phyloP scores from a whole-genome alignment of 2,329 filamentous ascomycete species.

The Aspergillus pseudoterreus region DNA sequence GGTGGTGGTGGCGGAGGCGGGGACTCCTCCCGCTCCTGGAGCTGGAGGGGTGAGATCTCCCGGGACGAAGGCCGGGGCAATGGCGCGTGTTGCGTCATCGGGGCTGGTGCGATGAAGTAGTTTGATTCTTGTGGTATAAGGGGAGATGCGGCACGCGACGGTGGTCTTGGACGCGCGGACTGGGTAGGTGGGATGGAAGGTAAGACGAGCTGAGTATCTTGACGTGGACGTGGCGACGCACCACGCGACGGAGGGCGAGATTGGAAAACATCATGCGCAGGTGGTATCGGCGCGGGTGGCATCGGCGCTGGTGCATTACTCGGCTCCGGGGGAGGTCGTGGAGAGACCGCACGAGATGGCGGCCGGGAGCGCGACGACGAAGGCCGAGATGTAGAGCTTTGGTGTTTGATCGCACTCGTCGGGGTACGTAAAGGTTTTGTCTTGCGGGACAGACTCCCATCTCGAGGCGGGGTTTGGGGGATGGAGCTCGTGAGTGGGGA shows the following conservation, averaged over 20 bases:
- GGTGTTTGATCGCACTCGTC: slow-evolving; percentile 36
- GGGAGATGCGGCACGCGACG: slow-evolving; percentile 14
- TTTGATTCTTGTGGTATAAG: slow-evolving; percentile 8
- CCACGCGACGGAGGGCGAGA: slow-evolving; percentile 25
- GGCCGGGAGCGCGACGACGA: slow-evolving; percentile 10
- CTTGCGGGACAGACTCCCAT: slow-evolving; percentile 29
- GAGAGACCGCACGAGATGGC: slow-evolving; percentile 10
- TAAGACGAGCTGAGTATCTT: slow-evolving; percentile 13
- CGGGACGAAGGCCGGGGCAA: slow-evolving; percentile 15
- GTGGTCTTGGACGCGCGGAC: slow-evolving; percentile 3
- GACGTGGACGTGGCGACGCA: slow-evolving; percentile 16
- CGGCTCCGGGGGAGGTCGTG: slow-evolving; percentile 3
- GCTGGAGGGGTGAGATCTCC: slow-evolving; percentile 28
- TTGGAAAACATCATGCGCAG: slow-evolving; percentile 10
- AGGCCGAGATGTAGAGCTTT: slow-evolving; percentile 32
- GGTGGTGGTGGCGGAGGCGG: slow-evolving; percentile 83
- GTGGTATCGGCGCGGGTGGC: neutral
- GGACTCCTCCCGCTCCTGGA: slow-evolving; percentile 60
- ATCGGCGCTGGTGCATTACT: neutral
- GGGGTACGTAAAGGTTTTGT: slow-evolving; percentile 34
- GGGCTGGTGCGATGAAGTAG: slow-evolving; percentile 8
- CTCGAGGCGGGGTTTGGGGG: slow-evolving; percentile 34
- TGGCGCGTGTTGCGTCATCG: slow-evolving; percentile 10
- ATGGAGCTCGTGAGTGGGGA: slow-evolving; percentile 37
- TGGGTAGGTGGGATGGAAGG: slow-evolving; percentile 14